phyloP scores from a whole-genome alignment of 2,329 filamentous ascomycete genomes.

The Exophiala mesophila region DNA sequence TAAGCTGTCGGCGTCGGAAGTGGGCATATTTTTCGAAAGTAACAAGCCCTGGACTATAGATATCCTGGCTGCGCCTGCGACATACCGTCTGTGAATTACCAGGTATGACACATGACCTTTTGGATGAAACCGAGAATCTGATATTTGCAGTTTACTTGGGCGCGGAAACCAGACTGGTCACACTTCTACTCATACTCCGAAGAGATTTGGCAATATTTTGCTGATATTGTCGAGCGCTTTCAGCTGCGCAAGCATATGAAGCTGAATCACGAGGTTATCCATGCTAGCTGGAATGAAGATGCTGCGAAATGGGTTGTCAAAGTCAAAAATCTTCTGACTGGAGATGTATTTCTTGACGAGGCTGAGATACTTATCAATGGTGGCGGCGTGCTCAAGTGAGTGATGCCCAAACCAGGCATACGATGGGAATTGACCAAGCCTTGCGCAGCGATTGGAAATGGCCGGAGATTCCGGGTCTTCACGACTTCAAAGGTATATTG shows the following conservation, averaged over 20 bases:
- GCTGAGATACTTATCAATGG: slow-evolving; percentile 40
- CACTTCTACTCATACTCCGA: slow-evolving; percentile 24
- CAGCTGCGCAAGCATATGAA: slow-evolving; percentile 27
- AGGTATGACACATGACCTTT: slow-evolving; percentile 31
- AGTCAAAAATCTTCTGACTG: slow-evolving; percentile 34
- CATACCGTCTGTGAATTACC: slow-evolving; percentile 36
- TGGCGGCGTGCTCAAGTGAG: slow-evolving; percentile 39
- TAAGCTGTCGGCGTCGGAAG: slow-evolving; percentile 26
- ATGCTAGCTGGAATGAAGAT: slow-evolving; percentile 29
- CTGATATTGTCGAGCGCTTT: slow-evolving; percentile 21
- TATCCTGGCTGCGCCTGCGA: slow-evolving; percentile 40
- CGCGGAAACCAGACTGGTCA: slow-evolving; percentile 29
- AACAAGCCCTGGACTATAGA: no score
- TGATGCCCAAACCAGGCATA: slow-evolving; percentile 19
- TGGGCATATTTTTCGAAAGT: no score
- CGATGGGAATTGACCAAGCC: neutral
- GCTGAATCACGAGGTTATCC: slow-evolving; percentile 26
- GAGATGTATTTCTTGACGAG: slow-evolving; percentile 47
- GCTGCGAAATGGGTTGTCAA: slow-evolving; percentile 26
- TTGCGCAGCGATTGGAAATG: slow-evolving; percentile 43
- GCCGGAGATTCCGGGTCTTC: slow-evolving; percentile 49
- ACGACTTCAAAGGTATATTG: slow-evolving; percentile 45
- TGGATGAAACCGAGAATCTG: slow-evolving; percentile 12
- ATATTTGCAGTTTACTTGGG: slow-evolving; percentile 43
- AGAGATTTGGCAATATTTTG: slow-evolving; percentile 30